phyloP scores from a whole-genome alignment of 495 filamentous ascomycete species.

The Achaetomiella virescens region DNA sequence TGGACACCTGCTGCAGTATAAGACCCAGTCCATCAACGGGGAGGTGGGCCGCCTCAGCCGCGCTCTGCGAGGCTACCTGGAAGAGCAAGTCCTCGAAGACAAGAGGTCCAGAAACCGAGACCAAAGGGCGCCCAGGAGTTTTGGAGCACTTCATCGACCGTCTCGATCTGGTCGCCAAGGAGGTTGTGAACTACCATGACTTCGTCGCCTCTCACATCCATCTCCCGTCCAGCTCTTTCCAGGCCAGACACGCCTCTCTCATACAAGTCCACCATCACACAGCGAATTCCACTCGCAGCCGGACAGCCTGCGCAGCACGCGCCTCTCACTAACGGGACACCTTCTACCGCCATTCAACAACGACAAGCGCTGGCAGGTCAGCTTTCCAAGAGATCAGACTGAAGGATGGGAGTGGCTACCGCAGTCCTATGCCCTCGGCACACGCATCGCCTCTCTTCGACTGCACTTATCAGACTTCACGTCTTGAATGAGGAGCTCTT shows the following conservation, averaged over 20 bases:
- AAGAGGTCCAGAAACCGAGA: conserved; percentile 24
- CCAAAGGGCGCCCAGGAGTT: conserved; percentile 24
- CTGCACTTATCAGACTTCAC: conserved; percentile 28
- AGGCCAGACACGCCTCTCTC: conserved; percentile 21
- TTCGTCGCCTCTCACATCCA: conserved; percentile 9
- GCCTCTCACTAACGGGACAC: not conserved
- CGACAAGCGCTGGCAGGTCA: not conserved
- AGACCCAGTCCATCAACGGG: conserved; percentile 22
- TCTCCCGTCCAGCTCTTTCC: conserved; percentile 6
- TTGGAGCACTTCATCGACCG: conserved; percentile 20
- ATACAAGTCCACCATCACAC: conserved; percentile 1
- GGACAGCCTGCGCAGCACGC: not conserved
- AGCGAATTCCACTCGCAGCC: not conserved
- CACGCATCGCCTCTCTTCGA: conserved; percentile 24
- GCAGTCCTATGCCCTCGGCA: conserved; percentile 3
- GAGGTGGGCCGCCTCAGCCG: conserved; percentile 23
- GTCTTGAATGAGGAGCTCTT: conserved; percentile 28
- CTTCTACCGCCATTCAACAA: not conserved
- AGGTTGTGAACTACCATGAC: conserved; percentile 9
- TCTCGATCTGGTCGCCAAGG: conserved; percentile 19
- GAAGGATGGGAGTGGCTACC: conserved; percentile 8
- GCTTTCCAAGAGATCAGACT: conserved; percentile 3
- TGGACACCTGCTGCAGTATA: conserved; percentile 24
- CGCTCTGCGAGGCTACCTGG: conserved; percentile 21
- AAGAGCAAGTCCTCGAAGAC: conserved; percentile 13